These are phyloP conservation scores for Cicer cuneatum DNA, from an alignment of 306 rosid species.

Conservation along the genomic window DNA sequence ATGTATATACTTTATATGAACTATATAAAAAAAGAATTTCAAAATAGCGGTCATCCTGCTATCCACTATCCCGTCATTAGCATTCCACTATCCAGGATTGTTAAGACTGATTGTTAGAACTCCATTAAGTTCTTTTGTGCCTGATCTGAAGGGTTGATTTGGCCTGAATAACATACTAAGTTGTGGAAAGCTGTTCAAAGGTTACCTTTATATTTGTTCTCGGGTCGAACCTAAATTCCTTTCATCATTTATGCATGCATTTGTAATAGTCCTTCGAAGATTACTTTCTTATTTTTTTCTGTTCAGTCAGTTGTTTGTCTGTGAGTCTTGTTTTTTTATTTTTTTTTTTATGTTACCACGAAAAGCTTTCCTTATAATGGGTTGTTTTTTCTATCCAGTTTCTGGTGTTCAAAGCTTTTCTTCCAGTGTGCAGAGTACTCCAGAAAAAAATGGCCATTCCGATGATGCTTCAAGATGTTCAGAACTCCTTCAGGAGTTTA, in stretches of 20 bases:
- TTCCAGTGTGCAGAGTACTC: conserved; percentile 91
- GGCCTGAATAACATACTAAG: background rate
- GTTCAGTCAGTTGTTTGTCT: conserved; percentile 21
- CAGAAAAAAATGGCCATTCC: conserved; percentile 84
- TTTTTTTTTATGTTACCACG: conserved; percentile 27
- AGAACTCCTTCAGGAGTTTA: conserved; percentile 76
- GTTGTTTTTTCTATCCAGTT: conserved; percentile 56
- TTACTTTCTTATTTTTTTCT: conserved; percentile 28
- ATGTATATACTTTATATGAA: background rate
- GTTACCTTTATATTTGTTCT: conserved; percentile 13
- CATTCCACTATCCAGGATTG: background rate
- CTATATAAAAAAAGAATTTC: background rate
- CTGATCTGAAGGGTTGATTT: conserved; percentile 33
- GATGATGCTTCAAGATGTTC: conserved; percentile 88
- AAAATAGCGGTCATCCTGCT: background rate
- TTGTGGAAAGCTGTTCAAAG: conserved; percentile 6
- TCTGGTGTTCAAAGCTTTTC: conserved; percentile 88
- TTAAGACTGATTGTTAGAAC: conserved; percentile 4
- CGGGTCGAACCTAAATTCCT: conserved; percentile 37
- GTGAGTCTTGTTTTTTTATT: conserved; percentile 22
- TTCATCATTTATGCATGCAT: conserved; percentile 25
- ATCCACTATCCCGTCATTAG: background rate
- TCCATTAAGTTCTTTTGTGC: conserved; percentile 5
- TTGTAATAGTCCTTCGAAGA: conserved; percentile 21
- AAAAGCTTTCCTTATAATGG: conserved; percentile 39